These are phyloP conservation scores for Musa troglodytarum DNA, from an alignment of 176 grass and related monocot species.

Conservation along the genomic window DNA sequence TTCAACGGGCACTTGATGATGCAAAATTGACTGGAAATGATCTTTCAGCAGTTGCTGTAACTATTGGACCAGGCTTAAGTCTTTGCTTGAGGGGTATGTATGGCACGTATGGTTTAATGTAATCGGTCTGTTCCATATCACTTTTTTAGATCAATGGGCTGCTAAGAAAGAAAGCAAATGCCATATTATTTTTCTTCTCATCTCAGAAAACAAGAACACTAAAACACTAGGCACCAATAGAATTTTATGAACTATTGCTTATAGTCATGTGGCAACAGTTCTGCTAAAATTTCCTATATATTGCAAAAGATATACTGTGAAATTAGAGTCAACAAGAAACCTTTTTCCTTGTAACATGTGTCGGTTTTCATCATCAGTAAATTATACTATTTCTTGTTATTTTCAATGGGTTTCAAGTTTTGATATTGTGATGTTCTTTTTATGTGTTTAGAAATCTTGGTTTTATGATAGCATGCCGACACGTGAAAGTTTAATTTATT, in stretches of 20 bases:
- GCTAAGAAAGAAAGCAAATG: background rate
- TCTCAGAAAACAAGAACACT: too few relatives aligned
- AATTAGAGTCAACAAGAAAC: too few relatives aligned
- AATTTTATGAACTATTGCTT: too few relatives aligned
- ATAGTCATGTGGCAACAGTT: too few relatives aligned
- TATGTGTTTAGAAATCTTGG: background rate
- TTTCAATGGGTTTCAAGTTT: background rate
- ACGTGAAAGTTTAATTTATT: background rate
- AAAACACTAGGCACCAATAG: too few relatives aligned
- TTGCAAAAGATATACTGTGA: too few relatives aligned
- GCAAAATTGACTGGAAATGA: constrained; percentile 61
- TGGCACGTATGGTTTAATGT: background rate
- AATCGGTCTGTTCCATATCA: background rate
- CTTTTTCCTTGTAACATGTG: too few relatives aligned
- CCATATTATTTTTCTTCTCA: background rate
- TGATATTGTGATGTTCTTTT: background rate
- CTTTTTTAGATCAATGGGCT: background rate
- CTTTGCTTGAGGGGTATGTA: constrained; percentile 79
- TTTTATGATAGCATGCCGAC: background rate
- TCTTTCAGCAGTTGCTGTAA: constrained; percentile 82
- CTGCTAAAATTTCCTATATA: too few relatives aligned
- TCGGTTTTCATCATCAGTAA: too few relatives aligned
- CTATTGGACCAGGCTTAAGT: constrained; percentile 86
- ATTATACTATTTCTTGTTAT: too few relatives aligned
- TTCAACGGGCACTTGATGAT: constrained; percentile 63